These are phyloP conservation scores for Parathielavia hyrcaniae DNA, from an alignment of 495 filamentous ascomycete species.

Conservation along the genomic window DNA sequence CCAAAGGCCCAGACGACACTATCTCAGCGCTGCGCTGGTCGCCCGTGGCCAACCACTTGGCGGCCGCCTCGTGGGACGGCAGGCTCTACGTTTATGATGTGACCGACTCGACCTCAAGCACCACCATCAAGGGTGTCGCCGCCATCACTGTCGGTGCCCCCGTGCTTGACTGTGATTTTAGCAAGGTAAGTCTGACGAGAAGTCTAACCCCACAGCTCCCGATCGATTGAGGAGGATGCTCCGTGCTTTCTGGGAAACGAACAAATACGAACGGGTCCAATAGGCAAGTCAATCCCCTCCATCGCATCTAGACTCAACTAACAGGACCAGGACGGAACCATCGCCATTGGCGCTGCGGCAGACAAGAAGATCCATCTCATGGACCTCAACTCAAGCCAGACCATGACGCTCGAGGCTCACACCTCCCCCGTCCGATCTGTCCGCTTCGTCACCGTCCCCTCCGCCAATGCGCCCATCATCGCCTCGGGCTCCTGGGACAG, in stretches of 20 bases:
- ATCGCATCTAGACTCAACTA: neutral
- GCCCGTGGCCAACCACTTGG: constrained; percentile 68
- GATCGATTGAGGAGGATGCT: constrained; percentile 8
- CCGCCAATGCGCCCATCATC: constrained; percentile 52
- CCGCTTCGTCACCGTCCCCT: constrained; percentile 59
- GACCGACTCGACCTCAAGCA: constrained; percentile 51
- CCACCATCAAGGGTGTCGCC: constrained; percentile 63
- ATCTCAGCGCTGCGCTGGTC: constrained; percentile 80
- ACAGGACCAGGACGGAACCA: constrained; percentile 45
- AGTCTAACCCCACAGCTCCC: constrained; percentile 19
- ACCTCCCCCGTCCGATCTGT: constrained; percentile 65
- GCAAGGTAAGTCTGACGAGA: constrained; percentile 55
- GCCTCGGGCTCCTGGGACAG: constrained; percentile 89
- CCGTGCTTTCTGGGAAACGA: neutral
- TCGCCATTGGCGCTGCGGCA: constrained; percentile 67
- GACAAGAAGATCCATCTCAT: constrained; percentile 73
- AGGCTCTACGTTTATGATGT: constrained; percentile 91
- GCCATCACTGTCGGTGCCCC: constrained; percentile 70
- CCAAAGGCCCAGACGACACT: constrained; percentile 70
- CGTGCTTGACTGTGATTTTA: constrained; percentile 75
- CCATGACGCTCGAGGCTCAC: constrained; percentile 62
- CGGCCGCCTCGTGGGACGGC: constrained; percentile 88
- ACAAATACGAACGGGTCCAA: constrained; percentile 24
- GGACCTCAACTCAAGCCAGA: constrained; percentile 55
- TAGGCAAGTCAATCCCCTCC: constrained; percentile 18